phyloP scores from a whole-genome alignment of 2,329 filamentous ascomycete species.

The Verticillium tricorpus region DNA sequence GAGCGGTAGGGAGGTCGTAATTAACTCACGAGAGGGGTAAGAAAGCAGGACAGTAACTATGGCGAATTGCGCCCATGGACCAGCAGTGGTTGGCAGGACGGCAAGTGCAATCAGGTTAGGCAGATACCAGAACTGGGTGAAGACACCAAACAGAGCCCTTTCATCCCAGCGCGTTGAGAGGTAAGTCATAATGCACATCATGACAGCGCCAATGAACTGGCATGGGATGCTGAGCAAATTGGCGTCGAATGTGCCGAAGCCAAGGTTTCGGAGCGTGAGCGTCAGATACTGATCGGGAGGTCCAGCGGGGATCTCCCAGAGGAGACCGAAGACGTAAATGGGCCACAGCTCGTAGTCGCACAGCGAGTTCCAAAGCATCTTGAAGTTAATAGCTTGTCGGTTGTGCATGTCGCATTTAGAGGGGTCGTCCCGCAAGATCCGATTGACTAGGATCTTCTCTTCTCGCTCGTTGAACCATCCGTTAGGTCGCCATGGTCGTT shows the following conservation, averaged over 20 bases:
- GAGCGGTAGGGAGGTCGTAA: too few relatives aligned
- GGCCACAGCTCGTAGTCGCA: constrained; percentile 54
- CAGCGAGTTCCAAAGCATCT: constrained; percentile 39
- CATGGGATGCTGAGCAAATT: constrained; percentile 28
- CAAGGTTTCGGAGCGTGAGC: constrained; percentile 17
- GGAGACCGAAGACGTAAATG: constrained; percentile 42
- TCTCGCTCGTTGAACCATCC: constrained; percentile 55
- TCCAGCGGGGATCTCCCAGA: constrained; percentile 27
- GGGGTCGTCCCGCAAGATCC: constrained; percentile 50
- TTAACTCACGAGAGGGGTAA: constrained; percentile 22
- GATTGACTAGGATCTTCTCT: constrained; percentile 54
- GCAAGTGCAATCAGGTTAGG: constrained; percentile 26
- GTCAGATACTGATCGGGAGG: constrained; percentile 21
- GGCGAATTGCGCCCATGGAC: constrained; percentile 24
- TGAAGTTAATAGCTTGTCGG: constrained; percentile 42
- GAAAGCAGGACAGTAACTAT: constrained; percentile 24
- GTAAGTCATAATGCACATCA: constrained; percentile 20
- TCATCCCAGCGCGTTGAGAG: constrained; percentile 25
- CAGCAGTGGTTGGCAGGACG: constrained; percentile 20
- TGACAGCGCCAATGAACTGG: constrained; percentile 11
- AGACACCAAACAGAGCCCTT: constrained; percentile 21
- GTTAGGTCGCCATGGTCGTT: constrained; percentile 40
- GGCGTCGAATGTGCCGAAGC: constrained; percentile 39
- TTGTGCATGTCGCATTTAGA: constrained; percentile 52
- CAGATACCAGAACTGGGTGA: constrained; percentile 28